Conservation (phyloP, 768 basidiomycete genomes). For the Tephrocybe sp. region DNA sequence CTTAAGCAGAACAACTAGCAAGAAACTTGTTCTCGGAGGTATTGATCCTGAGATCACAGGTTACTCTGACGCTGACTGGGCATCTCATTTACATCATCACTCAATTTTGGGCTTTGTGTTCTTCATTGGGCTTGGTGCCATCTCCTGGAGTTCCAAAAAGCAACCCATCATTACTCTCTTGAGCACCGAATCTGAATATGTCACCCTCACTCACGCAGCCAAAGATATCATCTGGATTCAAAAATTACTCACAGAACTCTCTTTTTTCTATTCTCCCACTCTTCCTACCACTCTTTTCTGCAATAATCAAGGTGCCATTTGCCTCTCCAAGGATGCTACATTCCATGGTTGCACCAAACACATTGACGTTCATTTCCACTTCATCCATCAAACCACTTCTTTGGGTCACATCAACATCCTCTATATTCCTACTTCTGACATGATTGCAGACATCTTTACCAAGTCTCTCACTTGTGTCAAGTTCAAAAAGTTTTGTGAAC, state of each 20-base stretch:
- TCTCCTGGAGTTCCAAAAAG: conserved; percentile 8
- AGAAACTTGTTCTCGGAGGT: background rate
- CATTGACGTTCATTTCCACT: background rate
- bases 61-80: background rate
- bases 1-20: background rate
- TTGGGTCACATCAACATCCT: conserved; percentile 3
- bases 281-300: background rate
- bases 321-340: background rate
- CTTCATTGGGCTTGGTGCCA: background rate
- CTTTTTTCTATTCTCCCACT: conserved; percentile 1
- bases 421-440: conserved; percentile 26
- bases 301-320: background rate
- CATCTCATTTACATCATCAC: background rate
- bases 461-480: conserved; percentile 12
- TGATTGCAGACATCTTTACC: conserved; percentile 22
- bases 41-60: background rate
- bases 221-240: conserved; percentile 26
- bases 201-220: conserved; percentile 17
- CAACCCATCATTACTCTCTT: conserved; percentile 17
- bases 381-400: background rate
- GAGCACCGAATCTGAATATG: conserved; percentile 18
- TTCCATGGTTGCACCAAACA: background rate
- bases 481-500: conserved; percentile 9
- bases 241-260: conserved; percentile 20
- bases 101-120: conserved; percentile 5